A percentile compares a stretch with the other conserved stretches of the same genome.
phyloP scores from a whole-genome alignment of 2,329 filamentous ascomycete species.

The Penicillium brasilianum region DNA sequence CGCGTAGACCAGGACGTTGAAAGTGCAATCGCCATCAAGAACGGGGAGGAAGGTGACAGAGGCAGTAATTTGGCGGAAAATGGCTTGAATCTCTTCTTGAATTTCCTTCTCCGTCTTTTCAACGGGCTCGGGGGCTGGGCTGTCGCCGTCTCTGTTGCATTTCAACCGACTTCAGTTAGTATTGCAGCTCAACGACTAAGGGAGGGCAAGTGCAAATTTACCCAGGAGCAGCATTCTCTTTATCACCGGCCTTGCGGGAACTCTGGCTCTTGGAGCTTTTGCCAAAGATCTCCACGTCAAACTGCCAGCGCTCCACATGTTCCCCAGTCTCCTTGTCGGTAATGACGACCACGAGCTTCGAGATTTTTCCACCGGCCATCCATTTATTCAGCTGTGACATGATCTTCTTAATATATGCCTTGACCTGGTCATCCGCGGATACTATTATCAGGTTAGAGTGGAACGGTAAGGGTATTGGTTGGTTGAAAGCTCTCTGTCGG shows the following conservation, averaged over 20 bases:
- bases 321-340: conserved; percentile 97
- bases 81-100: conserved; percentile 91
- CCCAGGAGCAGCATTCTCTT: conserved; percentile 70
- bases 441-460: conserved; percentile 56
- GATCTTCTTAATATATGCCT: conserved; percentile 99
- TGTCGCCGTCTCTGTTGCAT: conserved; percentile 35
- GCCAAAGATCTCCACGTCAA: conserved; percentile 75
- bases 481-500: too few species aligned
- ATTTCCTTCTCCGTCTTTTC: conserved; percentile 95
- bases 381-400: conserved; percentile 97
- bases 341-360: conserved; percentile 94
- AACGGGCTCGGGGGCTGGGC: conserved; percentile 37
- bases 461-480: not conserved
- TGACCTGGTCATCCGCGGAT: conserved; percentile 95
- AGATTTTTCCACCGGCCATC: conserved; percentile 97
- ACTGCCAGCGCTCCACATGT: conserved; percentile 96
- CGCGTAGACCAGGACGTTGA: conserved; percentile 97
- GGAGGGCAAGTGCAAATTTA: conserved; percentile 40
- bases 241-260: conserved; percentile 60
- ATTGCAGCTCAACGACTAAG: not conserved
- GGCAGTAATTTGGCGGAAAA: conserved; percentile 97
- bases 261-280: conserved; percentile 57
- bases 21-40: conserved; percentile 92
- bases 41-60: conserved; percentile 96
- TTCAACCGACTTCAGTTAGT: conserved; percentile 7